These are phyloP conservation scores for Microdochium bolleyi DNA, from an alignment of 2,329 filamentous ascomycete species.

Conservation along the genomic window DNA sequence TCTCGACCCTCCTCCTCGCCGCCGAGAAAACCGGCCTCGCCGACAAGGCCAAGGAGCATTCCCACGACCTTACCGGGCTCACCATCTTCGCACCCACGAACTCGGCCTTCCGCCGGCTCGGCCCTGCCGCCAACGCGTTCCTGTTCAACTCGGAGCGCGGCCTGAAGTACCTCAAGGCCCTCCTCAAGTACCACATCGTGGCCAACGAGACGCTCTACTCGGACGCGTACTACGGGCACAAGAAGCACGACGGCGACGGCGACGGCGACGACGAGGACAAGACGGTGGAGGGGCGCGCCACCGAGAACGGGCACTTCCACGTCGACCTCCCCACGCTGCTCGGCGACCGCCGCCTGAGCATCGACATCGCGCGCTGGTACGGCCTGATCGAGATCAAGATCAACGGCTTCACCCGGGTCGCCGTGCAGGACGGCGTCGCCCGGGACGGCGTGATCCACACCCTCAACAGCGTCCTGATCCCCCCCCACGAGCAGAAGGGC, in stretches of 20 bases:
- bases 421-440: conserved; percentile 61
- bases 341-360: conserved; percentile 52
- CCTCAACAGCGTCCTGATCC: conserved; percentile 64
- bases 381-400: conserved; percentile 64
- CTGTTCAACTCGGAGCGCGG: conserved; percentile 71
- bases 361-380: conserved; percentile 65
- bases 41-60: conserved; percentile 46
- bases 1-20: conserved; percentile 72
- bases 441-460: conserved; percentile 80
- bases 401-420: conserved; percentile 63
- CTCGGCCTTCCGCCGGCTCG: conserved; percentile 69
- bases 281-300: conserved; percentile 17
- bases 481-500: conserved; percentile 49
- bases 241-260: conserved; percentile 1
- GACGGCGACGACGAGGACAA: conserved; percentile 13
- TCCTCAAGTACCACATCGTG: conserved; percentile 34
- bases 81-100: conserved; percentile 81
- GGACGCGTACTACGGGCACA: conserved; percentile 62
- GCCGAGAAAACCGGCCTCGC: conserved; percentile 67
- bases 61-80: conserved; percentile 48
- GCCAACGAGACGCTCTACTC: conserved; percentile 50
- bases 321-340: conserved; percentile 69
- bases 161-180: conserved; percentile 64
- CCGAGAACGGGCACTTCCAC: conserved; percentile 44
- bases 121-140: conserved; percentile 69